These are phyloP conservation scores for Colletotrichum camelliae DNA, from an alignment of 2,329 filamentous ascomycete species.

Conservation along the genomic window DNA sequence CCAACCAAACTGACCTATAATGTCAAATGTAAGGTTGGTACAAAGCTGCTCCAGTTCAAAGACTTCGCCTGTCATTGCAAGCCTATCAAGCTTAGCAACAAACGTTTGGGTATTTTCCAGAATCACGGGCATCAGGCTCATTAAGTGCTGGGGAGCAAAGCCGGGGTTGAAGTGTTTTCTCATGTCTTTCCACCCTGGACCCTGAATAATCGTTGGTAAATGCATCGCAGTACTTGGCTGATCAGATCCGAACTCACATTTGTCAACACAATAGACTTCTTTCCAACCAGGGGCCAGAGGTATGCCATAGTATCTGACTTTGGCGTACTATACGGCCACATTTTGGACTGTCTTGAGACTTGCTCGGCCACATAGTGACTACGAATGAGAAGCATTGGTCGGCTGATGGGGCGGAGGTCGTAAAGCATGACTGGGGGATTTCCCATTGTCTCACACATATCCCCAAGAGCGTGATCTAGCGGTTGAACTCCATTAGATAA, in stretches of 20 bases:
- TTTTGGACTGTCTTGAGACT: slow-evolving; percentile 34
- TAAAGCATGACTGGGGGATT: slow-evolving; percentile 37
- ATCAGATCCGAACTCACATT: neutral
- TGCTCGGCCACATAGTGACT: slow-evolving; percentile 43
- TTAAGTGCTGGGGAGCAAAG: slow-evolving; percentile 43
- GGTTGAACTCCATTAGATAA: neutral
- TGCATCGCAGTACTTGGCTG: neutral
- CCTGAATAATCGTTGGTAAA: neutral
- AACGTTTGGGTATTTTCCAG: slow-evolving; percentile 38
- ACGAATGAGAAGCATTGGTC: slow-evolving; percentile 35
- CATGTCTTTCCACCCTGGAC: slow-evolving; percentile 24
- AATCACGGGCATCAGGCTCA: slow-evolving; percentile 39
- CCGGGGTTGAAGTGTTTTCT: slow-evolving; percentile 42
- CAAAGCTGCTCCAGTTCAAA: slow-evolving; percentile 26
- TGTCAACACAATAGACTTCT: slow-evolving; percentile 23
- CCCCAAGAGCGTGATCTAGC: slow-evolving; percentile 27
- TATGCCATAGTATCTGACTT: slow-evolving; percentile 34
- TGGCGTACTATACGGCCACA: slow-evolving; percentile 34
- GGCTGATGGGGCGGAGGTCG: slow-evolving; percentile 38
- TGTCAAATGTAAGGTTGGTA: slow-evolving; percentile 42
- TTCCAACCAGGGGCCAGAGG: slow-evolving; percentile 28
- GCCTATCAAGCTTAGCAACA: slow-evolving; percentile 20
- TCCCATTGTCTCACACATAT: slow-evolving; percentile 33
- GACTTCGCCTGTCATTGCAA: slow-evolving; percentile 5
- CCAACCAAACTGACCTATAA: slow-evolving; percentile 29